phyloP scores from a whole-genome alignment of 371 early-diverging fungal genomes.

The Actinomortierella wolfii region DNA sequence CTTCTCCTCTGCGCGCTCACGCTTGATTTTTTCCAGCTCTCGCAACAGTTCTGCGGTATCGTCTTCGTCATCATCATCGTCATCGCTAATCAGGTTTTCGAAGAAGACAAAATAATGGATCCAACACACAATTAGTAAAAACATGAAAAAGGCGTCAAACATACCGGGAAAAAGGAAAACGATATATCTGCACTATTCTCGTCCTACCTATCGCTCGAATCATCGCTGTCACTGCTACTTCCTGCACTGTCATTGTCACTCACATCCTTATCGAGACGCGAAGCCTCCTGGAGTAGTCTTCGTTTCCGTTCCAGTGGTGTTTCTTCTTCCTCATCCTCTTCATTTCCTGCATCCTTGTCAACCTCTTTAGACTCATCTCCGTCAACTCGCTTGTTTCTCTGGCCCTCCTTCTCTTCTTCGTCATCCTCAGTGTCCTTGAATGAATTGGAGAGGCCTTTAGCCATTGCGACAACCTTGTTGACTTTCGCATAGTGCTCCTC shows the following conservation, averaged over 20 bases:
- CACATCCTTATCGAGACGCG: constrained; percentile 67
- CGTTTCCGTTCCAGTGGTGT: constrained; percentile 50
- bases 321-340: constrained; percentile 27
- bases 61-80: constrained; percentile 85
- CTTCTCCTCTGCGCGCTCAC: constrained; percentile 91
- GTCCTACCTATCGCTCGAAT: constrained; percentile 36
- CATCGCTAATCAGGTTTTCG: constrained; percentile 17
- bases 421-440: constrained; percentile 38
- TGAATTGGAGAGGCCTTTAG: constrained; percentile 22
- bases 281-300: constrained; percentile 38
- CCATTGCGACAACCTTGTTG: constrained; percentile 32
- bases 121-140: neutral
- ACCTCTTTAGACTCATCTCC: constrained; percentile 17
- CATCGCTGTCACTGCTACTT: constrained; percentile 34
- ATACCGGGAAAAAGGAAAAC: neutral
- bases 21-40: constrained; percentile 94
- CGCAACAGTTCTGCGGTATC: constrained; percentile 89
- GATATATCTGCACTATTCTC: neutral
- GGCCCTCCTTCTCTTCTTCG: constrained; percentile 20
- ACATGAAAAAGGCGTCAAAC: neutral
- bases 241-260: constrained; percentile 61
- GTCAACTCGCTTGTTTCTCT: constrained; percentile 32
- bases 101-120: no score
- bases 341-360: neutral
- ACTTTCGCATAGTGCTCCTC: constrained; percentile 63